Evolutionary conservation across 2,329 filamentous ascomycete genomes (phyloP).

Genomic region (Penicillium fuscoglaucum): DNA sequence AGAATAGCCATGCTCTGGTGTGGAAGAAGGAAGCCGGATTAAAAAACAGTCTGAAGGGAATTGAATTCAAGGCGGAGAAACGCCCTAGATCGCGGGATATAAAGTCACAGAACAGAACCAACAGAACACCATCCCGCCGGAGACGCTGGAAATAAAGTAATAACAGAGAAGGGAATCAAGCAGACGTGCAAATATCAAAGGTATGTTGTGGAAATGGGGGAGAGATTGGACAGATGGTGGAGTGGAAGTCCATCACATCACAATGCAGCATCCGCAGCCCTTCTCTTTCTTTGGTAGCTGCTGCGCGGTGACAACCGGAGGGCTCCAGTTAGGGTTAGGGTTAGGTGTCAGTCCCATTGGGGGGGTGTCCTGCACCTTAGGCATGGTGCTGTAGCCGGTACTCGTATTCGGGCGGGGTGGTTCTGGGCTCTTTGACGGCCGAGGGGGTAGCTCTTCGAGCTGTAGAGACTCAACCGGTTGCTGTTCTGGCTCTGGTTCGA

Average conservation of each 20-base stretch:
- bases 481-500: constrained; percentile 6
- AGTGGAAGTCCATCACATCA: constrained; percentile 60
- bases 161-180: constrained; percentile 16
- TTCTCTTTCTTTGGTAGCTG: constrained; percentile 52
- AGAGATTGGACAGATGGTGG: constrained; percentile 18
- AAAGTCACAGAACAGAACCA: constrained; percentile 14
- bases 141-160: constrained; percentile 16
- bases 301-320: constrained; percentile 53
- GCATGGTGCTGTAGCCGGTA: constrained; percentile 53
- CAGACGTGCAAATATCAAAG: constrained; percentile 17
- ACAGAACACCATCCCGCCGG: constrained; percentile 24
- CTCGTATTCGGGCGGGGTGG: constrained; percentile 42
- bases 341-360: constrained; percentile 37
- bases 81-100: constrained; percentile 5
- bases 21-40: constrained; percentile 12
- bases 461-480: constrained; percentile 9
- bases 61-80: constrained; percentile 3
- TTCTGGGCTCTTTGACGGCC: constrained; percentile 37
- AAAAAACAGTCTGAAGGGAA: constrained; percentile 12
- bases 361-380: constrained; percentile 45
- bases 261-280: constrained; percentile 69
- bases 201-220: constrained; percentile 16
- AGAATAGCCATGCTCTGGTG: constrained; percentile 16
- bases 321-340: constrained; percentile 42
- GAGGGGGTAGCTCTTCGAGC: constrained; percentile 20